Percentiles rank a stretch among this genome's conserved stretches.
Evolutionary conservation across 352 stramenopile species (phyloP).

Genomic region (Phytopythium oedochilum): DNA sequence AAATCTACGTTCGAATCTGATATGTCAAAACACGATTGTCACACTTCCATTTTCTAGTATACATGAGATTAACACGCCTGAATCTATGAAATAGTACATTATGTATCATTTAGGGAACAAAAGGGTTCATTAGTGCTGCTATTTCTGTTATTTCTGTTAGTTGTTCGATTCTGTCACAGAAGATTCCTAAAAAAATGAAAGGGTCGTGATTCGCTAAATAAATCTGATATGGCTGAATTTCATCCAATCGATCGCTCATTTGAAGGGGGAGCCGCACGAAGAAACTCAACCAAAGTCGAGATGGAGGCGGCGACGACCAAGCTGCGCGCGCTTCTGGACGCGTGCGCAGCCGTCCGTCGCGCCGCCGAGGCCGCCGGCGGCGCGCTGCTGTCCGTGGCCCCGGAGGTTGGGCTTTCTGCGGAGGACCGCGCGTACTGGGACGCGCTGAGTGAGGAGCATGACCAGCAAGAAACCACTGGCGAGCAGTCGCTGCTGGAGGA

Average conservation of each 20-base stretch:
- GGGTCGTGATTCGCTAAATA: too few relatives aligned
- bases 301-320: conserved; percentile 39
- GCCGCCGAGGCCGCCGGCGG: neutral
- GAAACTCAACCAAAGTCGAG: conserved; percentile 11
- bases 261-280: conserved; percentile 13
- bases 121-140: too few relatives aligned
- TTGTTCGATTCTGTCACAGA: too few relatives aligned
- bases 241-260: conserved; percentile 23
- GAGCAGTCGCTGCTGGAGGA: conserved; percentile 30
- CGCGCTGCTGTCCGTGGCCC: conserved; percentile 4
- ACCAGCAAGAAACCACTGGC: neutral
- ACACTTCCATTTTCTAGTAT: too few relatives aligned
- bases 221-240: too few relatives aligned
- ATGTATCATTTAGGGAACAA: too few relatives aligned
- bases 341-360: conserved; percentile 26
- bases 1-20: too few relatives aligned
- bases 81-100: too few relatives aligned
- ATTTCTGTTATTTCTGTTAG: too few relatives aligned
- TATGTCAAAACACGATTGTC: too few relatives aligned
- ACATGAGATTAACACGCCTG: too few relatives aligned
- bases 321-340: conserved; percentile 35
- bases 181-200: too few relatives aligned
- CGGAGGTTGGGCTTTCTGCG: conserved; percentile 15
- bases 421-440: conserved; percentile 62
- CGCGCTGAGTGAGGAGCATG: conserved; percentile 16